Evolutionary conservation across 1,284 basidiomycete species (phyloP), one percentile per base, ranked within the genome.

Genomic region (Cutaneotrichosporon cutaneum): DNA sequence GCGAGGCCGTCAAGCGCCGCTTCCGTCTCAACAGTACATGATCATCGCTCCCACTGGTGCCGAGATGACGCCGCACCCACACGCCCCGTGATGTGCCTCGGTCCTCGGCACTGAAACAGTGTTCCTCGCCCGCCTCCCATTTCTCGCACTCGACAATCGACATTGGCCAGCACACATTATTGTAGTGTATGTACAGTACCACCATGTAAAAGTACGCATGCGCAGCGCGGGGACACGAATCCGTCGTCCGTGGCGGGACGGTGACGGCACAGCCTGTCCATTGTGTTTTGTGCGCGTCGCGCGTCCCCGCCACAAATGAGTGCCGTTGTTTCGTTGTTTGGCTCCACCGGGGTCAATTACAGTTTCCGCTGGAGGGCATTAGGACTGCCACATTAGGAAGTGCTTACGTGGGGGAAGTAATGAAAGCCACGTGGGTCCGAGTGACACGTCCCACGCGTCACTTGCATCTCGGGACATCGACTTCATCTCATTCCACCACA

Each of bases 401-500:
- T 30, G 5, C 4, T 30, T 24, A 26, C n/a, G n/a, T n/a, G n/a
- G n/a, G n/a, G n/a, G n/a, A n/a, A n/a, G n/a, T 11, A 45, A 21
- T 18, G 10, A 24, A 48, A 16, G 24, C 47, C 47, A 48, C 47
- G 47, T 48, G 47, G 44, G 10, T 9, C 13, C 21, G 13, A 36
- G 33, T 54, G 52, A 24, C 52, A 54, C 21, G 33, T 54, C 33
- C 52, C 33, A 54, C 52, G 33, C 52, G 52, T 54, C 6, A 9
- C 26, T 14, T 5, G 10, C 54, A 27, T 39, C 21, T 39, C 47
- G 11, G 13, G 7, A 35, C 32, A 26, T 42, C 48, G 4, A 30
- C 55, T 45, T 45, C 30, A 16, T 14, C 30, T 11, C 44, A 33
- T n/a, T 50, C 9, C 47, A 24, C 39, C 18, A 44, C 90, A 21